Evolutionary conservation across 192 early-diverging fungal species (phyloP).

Genomic region (Podila horticola): DNA sequence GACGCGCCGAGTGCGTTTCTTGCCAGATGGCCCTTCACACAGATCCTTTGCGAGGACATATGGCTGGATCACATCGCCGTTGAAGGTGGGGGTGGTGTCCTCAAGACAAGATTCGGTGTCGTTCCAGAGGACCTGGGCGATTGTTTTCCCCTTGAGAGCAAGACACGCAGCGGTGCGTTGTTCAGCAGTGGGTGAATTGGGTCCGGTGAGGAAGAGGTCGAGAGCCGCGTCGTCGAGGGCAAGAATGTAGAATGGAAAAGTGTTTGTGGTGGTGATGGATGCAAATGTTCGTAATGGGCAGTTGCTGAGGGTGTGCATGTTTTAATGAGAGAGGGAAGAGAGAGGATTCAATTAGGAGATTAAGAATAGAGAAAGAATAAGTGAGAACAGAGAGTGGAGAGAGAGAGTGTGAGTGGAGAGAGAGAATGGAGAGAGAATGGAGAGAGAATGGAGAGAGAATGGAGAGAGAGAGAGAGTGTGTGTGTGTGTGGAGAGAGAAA

Average conservation of each 20-base stretch:
- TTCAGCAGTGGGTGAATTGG: neutral
- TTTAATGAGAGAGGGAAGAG: neutral
- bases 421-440: too few relatives aligned
- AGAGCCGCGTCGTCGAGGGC: constrained; percentile 22
- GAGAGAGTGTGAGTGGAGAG: too few relatives aligned
- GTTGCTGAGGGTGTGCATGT: constrained; percentile 30
- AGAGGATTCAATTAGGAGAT: neutral
- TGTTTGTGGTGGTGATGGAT: constrained; percentile 33
- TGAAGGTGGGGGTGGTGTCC: neutral
- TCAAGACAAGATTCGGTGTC: neutral
- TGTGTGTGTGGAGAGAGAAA: too few relatives aligned
- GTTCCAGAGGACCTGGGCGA: constrained; percentile 9
- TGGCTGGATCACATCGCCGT: neutral
- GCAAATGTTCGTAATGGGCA: constrained; percentile 38
- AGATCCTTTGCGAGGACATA: constrained; percentile 10
- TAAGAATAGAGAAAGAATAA: neutral
- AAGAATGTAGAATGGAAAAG: constrained; percentile 24
- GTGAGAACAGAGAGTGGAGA: neutral
- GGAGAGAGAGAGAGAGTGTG: too few relatives aligned
- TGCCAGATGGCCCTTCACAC: neutral
- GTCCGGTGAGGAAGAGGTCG: constrained; percentile 24
- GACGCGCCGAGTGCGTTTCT: constrained; percentile 8
- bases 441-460: too few relatives aligned
- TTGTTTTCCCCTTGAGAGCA: neutral
- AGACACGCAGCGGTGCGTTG: neutral